Conservation (phyloP, 306 rosid species). For the Vigna angularis region DNA sequence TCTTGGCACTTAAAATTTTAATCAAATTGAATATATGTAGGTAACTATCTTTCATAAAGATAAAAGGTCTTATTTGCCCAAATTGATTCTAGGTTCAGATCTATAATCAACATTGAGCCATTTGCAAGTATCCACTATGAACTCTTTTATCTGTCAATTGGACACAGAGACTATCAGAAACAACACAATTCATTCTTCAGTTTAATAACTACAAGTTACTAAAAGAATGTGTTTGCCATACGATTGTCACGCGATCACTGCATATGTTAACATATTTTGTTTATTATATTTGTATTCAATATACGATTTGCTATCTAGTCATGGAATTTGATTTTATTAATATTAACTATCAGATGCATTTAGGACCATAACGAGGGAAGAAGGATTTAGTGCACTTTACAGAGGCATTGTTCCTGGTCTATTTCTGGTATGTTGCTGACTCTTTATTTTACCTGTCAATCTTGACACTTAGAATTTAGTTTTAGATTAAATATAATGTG, state of each 20-base stretch:
- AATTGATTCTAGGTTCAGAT: neutral
- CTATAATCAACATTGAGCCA: neutral
- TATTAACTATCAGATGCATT: slow-evolving; percentile 76
- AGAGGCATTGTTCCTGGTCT: slow-evolving; percentile 86
- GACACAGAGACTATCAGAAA: slow-evolving; percentile 21
- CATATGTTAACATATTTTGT: slow-evolving; percentile 1
- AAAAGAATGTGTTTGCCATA: slow-evolving; percentile 14
- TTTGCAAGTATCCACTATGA: slow-evolving; percentile 14
- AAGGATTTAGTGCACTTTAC: slow-evolving; percentile 76
- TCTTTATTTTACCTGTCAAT: slow-evolving; percentile 24
- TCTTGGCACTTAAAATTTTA: slow-evolving; percentile 27
- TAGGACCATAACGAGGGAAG: slow-evolving; percentile 82
- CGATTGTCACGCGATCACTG: slow-evolving; percentile 19
- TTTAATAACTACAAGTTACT: neutral
- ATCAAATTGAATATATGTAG: neutral
- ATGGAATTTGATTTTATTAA: slow-evolving; percentile 30
- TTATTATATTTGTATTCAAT: slow-evolving; percentile 18
- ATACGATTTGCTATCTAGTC: slow-evolving; percentile 27
- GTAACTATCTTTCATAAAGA: slow-evolving; percentile 25
- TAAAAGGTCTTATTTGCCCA: neutral
- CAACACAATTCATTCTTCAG: slow-evolving; percentile 2
- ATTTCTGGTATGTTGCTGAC: slow-evolving; percentile 72
- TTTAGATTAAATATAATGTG: slow-evolving; percentile 5
- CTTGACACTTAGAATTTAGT: slow-evolving; percentile 20
- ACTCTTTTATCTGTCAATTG: neutral